Evolutionary conservation across 75 land plant genomes (phyloP), one percentile per base, ranked within the genome.

Genomic region (Picea glauca): DNA sequence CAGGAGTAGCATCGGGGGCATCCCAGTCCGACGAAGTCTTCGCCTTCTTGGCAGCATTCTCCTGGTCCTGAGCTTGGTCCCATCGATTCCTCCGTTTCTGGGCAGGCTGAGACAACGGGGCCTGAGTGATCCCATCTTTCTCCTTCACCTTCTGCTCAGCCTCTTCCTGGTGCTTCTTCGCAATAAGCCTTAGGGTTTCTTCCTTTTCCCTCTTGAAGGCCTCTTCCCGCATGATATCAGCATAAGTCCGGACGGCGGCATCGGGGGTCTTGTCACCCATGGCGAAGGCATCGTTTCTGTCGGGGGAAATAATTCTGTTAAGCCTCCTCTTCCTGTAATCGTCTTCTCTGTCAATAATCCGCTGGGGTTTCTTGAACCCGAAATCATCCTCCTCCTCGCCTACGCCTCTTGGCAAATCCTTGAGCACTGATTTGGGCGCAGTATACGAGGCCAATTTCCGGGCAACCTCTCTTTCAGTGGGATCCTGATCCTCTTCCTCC

Each of bases 141-240:
- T 80, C 87, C 20, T 80, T 81, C 13, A 46, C 87, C 30, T 68
- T 80, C 38, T 35, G 38, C 76, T 89, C 89, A 13, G 86, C 89
- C 74, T 91, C 92, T 35, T 91, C 91, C 81, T 97, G 89, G 82
- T 90, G 90, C 80, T 92, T 94, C 86, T 88, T 88, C 1, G 95
- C 89, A 50, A 92, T 91, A 38, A 62, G 58, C 67, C 83, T 82
- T 80, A 90, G 35, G 1, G 90, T 90, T 82, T 96, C 99, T 79
- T 94, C 98, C 80, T 84, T 89, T 72, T 90, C 86, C 68, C 91
- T 81, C 86, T 85, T 86, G 67, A 89, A 57, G 3, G 84, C 84
- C 80, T 94, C 89, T 82, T 96, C 97, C 61, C 77, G 77, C 99
- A 97, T 97, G 7, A 97, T 89, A 72, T 97, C 98, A 3, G 90